Evolutionary conservation across 1,139 yeast genomes (phyloP), one percentile per base, ranked within the genome.

Genomic region (Saccharomyces uvarum): DNA sequence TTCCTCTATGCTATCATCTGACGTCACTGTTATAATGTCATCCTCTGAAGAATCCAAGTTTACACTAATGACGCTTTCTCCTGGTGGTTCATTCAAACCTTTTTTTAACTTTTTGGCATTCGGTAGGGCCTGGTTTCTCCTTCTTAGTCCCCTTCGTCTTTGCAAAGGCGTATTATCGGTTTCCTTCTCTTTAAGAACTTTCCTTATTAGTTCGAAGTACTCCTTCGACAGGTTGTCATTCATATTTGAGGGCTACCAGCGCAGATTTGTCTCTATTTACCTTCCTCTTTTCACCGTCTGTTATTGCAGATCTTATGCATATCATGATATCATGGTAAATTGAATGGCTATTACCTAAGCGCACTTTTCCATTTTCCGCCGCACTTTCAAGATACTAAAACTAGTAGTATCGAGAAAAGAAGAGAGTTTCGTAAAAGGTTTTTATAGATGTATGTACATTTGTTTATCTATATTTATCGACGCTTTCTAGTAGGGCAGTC

Each of bases 21-120:
- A 51, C 1, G 26, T 2, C 47, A 19, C 47, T 21, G 26, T 21
- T 19, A 41, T 21, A 16, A 78, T 81, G 58, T 78, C 83, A 41
- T 77, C 82, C 13, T 70, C 68, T 33, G 74, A 62, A 5, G 67
- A 61, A 51, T 76, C 77, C 57, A 77, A 14, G 44, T 28, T 53
- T 16, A 49, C 49, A 11, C 54, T 54, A 19, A 51, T 54, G 1
- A 50, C 52, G 14, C 49, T 58, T 32, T 50, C 54, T 16, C 51
- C 56, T 3, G 47, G 51, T 27, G 49, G 48, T 44, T 52, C 26
- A 13, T 42, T 32, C 32, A 41, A 29, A 32, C 42, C n/a, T 44
- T 38, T 21, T 49, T 38, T 7, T 26, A 46, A 26, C 47, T 26
- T 24, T 32, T 54, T 21, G 24, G 46, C 46, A 16, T 21, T 1